Percentiles rank a stretch among this genome's conserved stretches.
Evolutionary conservation across 306 rosid genomes (phyloP).

Genomic region (Cicer yamashitae): DNA sequence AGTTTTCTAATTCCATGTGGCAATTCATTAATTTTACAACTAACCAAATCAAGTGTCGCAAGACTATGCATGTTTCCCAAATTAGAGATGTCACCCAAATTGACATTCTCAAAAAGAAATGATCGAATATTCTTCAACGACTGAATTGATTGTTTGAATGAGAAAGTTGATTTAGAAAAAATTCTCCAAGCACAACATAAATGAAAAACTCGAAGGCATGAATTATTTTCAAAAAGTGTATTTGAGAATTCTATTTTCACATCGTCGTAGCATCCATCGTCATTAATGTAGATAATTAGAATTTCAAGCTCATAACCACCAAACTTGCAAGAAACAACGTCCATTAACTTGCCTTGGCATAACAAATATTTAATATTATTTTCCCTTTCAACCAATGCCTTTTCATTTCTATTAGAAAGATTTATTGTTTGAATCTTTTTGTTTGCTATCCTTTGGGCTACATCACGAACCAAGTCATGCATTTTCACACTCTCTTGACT

Average conservation of each 20-base stretch:
- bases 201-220: background rate
- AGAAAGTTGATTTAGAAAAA: background rate
- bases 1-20: background rate
- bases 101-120: rapidly evolving
- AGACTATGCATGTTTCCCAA: background rate
- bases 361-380: background rate
- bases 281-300: rapidly evolving
- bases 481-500: rapidly evolving
- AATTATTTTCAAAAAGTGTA: background rate
- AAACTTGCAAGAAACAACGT: background rate
- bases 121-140: background rate
- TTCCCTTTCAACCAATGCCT: background rate
- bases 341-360: background rate
- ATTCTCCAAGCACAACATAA: background rate
- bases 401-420: background rate
- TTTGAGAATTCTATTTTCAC: rapidly evolving
- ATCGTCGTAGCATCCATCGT: rapidly evolving
- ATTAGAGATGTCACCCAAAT: slow-evolving; percentile 11
- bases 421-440: background rate
- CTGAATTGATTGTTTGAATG: background rate
- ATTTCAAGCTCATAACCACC: slow-evolving; percentile 21
- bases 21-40: background rate
- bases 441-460: background rate
- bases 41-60: background rate
- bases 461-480: slow-evolving; percentile 42